Evolutionary conservation across 148 eudicot species (phyloP).

Genomic region (Silene latifolia): DNA sequence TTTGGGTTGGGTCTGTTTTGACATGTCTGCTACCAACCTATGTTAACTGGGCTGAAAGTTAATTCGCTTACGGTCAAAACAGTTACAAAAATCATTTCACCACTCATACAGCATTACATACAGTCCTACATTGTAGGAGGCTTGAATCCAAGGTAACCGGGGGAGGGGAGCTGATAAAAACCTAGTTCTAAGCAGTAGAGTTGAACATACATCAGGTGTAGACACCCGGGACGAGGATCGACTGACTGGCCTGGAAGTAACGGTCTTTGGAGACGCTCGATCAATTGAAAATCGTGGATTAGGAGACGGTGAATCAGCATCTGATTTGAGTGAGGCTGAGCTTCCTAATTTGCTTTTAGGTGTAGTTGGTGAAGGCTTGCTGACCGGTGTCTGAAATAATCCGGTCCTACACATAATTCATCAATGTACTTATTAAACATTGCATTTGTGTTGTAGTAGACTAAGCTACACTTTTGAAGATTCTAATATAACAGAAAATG

Average conservation of each 20-base stretch:
- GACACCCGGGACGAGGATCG: slow-evolving; percentile 51
- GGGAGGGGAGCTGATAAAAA: too few species aligned
- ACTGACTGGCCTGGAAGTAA: slow-evolving; percentile 44
- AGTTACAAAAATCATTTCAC: neutral
- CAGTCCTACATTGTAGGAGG: neutral
- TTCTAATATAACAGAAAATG: too few species aligned
- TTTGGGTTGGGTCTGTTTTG: too few species aligned
- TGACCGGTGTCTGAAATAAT: slow-evolving; percentile 51
- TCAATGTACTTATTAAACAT: slow-evolving; percentile 14
- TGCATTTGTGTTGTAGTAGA: neutral
- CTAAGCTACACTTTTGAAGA: too few species aligned
- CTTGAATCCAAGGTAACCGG: too few species aligned
- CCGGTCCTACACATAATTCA: slow-evolving; percentile 54
- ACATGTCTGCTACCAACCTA: too few species aligned
- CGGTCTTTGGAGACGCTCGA: slow-evolving; percentile 43
- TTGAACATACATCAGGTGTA: slow-evolving; percentile 62
- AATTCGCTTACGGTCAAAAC: neutral
- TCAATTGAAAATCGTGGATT: slow-evolving; percentile 43
- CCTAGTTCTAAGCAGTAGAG: neutral
- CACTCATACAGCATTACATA: neutral
- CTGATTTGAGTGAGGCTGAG: slow-evolving; percentile 49
- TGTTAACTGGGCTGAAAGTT: neutral
- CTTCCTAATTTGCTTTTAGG: slow-evolving; percentile 51
- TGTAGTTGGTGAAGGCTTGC: slow-evolving; percentile 56
- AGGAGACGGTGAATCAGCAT: slow-evolving; percentile 57